Base-by-base conservation (phyloP, 169 alveolate genomes). In the Cryptosporidium tyzzeri region DNA sequence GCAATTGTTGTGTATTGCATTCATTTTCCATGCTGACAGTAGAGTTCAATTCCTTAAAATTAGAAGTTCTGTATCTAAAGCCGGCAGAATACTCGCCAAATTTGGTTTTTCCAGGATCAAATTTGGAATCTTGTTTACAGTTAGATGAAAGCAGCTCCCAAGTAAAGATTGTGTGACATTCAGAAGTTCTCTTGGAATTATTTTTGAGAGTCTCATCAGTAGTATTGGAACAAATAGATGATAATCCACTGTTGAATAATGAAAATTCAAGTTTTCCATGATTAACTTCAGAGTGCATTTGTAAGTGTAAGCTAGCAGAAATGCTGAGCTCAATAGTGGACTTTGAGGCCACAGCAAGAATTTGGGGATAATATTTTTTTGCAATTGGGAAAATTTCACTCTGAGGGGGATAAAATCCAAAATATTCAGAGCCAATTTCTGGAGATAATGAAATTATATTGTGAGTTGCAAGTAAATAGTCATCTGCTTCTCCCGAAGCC, bases 401-500 rank as follows among this genome's bases (percentile, higher is more conserved):
- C 29, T 45, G 41, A 26, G 89, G 89, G 14, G 89, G 89, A 31
- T 91, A 91, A 70, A 91, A 91, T 26, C 86, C 91, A 62, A 51
- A 74, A 8, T 71, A 69, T 23, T 85, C 92, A 16, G 86, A 48
- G 6, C 97, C 97, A 21, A 95, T 85, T 71, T 95, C 97, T 29
- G 97, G 96, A 44, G 96, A 93, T 58, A 93, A 70, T 33, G 96
- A 71, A 37, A 95, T 68, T 18, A 94, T 92, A 41, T 85, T 85
- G 33, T 87, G 91, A 71, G 85, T 92, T 12, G 92, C 94, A 35
- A 93, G 91, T 92, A 95, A 91, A 95, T 96, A 95, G 91, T 95
- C 97, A 41, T 94, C 94, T 3, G 97, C 97, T 69, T 94, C 97
- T 1, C 96, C 96, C 75, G 94, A 92, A n/a, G 97, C 92, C 48